A percentile compares a stretch with the other conserved stretches of the same genome.
These are phyloP conservation scores for Bipolaris victoriae DNA, from an alignment of 2,329 filamentous ascomycete genomes.

Conservation along the genomic window DNA sequence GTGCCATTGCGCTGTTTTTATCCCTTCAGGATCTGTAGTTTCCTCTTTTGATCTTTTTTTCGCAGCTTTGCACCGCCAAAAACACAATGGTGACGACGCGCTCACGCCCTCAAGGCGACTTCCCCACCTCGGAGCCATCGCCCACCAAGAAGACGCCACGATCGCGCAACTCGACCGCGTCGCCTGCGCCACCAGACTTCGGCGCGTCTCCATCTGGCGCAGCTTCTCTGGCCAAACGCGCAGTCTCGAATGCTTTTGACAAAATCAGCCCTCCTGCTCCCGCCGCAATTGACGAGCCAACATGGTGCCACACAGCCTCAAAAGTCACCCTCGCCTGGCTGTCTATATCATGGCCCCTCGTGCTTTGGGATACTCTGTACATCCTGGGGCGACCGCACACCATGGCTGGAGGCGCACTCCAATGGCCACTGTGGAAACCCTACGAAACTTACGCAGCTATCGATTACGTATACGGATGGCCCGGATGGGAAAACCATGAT, in stretches of 20 bases:
- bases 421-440: constrained; percentile 74
- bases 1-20: background rate
- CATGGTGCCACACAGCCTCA: constrained; percentile 66
- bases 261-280: constrained; percentile 26
- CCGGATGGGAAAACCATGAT: constrained; percentile 67
- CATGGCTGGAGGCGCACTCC: constrained; percentile 77
- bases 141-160: constrained; percentile 46
- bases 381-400: constrained; percentile 79
- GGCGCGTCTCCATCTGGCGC: constrained; percentile 23
- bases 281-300: constrained; percentile 26
- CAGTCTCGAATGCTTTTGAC: constrained; percentile 27
- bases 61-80: background rate
- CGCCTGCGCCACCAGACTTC: constrained; percentile 37
- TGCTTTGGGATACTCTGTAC: constrained; percentile 82
- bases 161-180: constrained; percentile 41
- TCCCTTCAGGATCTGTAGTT: background rate
- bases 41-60: background rate
- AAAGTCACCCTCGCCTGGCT: constrained; percentile 73
- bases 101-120: constrained; percentile 44
- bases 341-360: constrained; percentile 74
- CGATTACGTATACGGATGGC: constrained; percentile 82
- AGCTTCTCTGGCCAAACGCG: constrained; percentile 33
- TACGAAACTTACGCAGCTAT: constrained; percentile 82
- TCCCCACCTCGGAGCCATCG: constrained; percentile 45
- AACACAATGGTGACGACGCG: constrained; percentile 49